phyloP scores from a whole-genome alignment of 2,329 filamentous ascomycete genomes.

The Herpotrichia juniperi region DNA sequence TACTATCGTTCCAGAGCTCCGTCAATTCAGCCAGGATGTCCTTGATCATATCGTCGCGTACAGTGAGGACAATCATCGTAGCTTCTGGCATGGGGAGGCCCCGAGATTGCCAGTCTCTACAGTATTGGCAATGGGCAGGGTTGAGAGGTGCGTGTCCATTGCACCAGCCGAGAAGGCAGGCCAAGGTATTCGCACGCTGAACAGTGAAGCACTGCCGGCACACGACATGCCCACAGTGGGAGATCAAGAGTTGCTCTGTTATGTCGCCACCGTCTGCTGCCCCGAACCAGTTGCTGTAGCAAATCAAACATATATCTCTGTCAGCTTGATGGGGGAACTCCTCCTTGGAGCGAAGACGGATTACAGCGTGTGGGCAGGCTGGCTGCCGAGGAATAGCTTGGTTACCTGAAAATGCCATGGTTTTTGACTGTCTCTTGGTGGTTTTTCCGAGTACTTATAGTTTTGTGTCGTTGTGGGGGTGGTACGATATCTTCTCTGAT shows the following conservation, averaged over 20 bases:
- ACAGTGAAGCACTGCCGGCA: neutral
- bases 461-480: too few species aligned
- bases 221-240: neutral
- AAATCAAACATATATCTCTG: neutral
- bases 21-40: neutral
- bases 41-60: neutral
- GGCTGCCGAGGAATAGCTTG: too few species aligned
- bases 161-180: neutral
- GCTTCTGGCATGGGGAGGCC: neutral
- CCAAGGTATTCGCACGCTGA: neutral
- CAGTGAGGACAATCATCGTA: neutral
- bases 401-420: too few species aligned
- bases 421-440: too few species aligned
- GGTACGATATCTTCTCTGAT: too few species aligned
- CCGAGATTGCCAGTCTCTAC: neutral
- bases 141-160: neutral
- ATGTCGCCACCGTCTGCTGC: neutral
- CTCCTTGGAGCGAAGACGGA: neutral
- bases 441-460: too few species aligned
- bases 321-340: neutral
- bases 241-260: neutral
- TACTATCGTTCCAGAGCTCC: neutral
- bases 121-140: neutral
- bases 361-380: neutral
- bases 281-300: neutral